A percentile compares a stretch with the other conserved stretches of the same genome.
phyloP scores from a whole-genome alignment of 495 filamentous ascomycete species.

The Acidomyces sp. region DNA sequence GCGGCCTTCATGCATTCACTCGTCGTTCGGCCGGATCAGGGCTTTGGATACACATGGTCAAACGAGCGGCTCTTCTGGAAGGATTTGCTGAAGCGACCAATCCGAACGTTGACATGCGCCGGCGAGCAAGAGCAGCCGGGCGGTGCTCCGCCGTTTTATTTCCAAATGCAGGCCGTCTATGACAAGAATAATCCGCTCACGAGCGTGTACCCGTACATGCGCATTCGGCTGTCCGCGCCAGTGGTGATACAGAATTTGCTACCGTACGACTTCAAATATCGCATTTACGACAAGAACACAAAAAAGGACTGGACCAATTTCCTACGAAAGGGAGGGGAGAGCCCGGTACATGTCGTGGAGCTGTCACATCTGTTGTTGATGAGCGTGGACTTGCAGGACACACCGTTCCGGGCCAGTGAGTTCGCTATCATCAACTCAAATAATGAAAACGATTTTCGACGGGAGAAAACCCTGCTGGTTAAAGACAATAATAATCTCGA shows the following conservation, averaged over 20 bases:
- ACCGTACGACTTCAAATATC: conserved; percentile 96
- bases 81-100: conserved; percentile 71
- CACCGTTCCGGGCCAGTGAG: conserved; percentile 83
- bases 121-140: conserved; percentile 64
- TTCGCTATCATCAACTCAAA: conserved; percentile 94
- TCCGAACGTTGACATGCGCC: conserved; percentile 70
- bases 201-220: conserved; percentile 86
- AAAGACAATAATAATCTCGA: conserved; percentile 71
- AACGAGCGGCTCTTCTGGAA: conserved; percentile 81
- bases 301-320: conserved; percentile 99
- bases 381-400: conserved; percentile 92
- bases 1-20: conserved; percentile 82
- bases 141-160: conserved; percentile 88
- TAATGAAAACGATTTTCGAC: conserved; percentile 71
- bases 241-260: conserved; percentile 89
- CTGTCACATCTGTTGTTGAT: conserved; percentile 82
- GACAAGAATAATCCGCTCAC: conserved; percentile 71
- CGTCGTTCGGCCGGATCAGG: conserved; percentile 85
- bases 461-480: conserved; percentile 64
- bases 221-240: conserved; percentile 74
- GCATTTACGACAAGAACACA: conserved; percentile 95
- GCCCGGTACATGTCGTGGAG: conserved; percentile 93
- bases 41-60: conserved; percentile 94
- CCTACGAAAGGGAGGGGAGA: conserved; percentile 85
- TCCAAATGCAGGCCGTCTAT: conserved; percentile 78